phyloP scores from a whole-genome alignment of 441 rosid genomes.

The Rhodomyrtus psidioides region DNA sequence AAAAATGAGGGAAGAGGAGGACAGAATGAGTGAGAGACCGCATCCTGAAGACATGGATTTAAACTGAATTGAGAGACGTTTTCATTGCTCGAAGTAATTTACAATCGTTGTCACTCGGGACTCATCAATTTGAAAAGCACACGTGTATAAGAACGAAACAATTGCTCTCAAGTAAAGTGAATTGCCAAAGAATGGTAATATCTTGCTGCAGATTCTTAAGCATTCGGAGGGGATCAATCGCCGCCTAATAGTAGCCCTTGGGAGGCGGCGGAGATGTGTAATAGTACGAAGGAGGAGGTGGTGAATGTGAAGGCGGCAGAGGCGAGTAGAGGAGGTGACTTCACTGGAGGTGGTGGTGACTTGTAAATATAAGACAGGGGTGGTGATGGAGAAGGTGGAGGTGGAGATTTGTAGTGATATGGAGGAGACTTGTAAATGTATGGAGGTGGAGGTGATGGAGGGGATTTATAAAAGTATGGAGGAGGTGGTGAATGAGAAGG shows the following conservation, averaged over 20 bases:
- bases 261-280: neutral
- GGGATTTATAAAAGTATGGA: neutral
- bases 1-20: neutral
- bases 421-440: neutral
- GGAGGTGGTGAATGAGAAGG: neutral
- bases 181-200: neutral
- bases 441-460: neutral
- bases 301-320: neutral
- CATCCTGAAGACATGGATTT: neutral
- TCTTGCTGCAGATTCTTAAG: neutral
- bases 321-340: neutral
- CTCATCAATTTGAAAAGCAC: neutral
- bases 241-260: neutral
- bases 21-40: neutral
- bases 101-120: neutral
- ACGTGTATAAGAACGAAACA: neutral
- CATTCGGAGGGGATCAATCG: neutral
- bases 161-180: neutral
- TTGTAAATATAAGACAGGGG: neutral
- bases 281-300: neutral
- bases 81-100: neutral
- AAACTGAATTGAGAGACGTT: neutral
- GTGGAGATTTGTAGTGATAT: neutral
- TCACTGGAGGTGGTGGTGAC: too few relatives aligned
- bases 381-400: neutral